These are phyloP conservation scores for Rhizoclosmatium sp. DNA, from an alignment of 192 early-diverging fungal species.

Conservation along the genomic window DNA sequence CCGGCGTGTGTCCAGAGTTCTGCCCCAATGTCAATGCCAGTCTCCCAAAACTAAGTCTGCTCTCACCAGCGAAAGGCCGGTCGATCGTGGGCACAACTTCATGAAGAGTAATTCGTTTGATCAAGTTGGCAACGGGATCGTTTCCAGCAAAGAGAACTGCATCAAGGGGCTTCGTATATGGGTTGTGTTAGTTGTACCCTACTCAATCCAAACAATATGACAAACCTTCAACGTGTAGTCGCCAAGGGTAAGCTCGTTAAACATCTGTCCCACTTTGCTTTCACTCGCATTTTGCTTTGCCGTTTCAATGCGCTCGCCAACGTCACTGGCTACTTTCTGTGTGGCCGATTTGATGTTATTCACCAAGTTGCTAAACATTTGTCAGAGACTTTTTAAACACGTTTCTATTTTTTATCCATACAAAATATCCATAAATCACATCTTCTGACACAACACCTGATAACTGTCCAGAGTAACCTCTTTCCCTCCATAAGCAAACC, in stretches of 20 bases:
- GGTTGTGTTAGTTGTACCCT: not conserved
- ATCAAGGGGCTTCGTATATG: slow-evolving; percentile 11
- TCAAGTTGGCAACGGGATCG: slow-evolving; percentile 41
- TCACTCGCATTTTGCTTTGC: not conserved
- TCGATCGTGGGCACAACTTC: slow-evolving; percentile 28
- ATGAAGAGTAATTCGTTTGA: slow-evolving; percentile 22
- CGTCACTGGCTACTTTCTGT: not conserved
- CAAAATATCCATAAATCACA: not conserved
- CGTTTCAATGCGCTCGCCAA: not conserved
- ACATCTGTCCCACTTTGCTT: not conserved
- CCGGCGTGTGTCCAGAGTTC: slow-evolving; percentile 6
- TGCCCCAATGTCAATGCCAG: not conserved
- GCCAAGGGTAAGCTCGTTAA: not conserved
- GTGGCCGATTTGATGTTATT: not conserved
- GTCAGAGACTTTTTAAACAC: too few relatives aligned
- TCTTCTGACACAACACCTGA: slow-evolving; percentile 15
- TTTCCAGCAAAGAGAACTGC: slow-evolving; percentile 37
- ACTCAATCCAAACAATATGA: not conserved
- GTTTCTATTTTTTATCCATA: too few relatives aligned
- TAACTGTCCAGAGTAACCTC: slow-evolving; percentile 12
- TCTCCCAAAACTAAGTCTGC: not conserved
- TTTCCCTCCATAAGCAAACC: not conserved
- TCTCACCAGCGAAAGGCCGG: not conserved
- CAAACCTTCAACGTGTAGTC: not conserved
- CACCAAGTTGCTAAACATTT: not conserved